phyloP scores from a whole-genome alignment of 176 grass and related monocot species.

The Carex scoparia region DNA sequence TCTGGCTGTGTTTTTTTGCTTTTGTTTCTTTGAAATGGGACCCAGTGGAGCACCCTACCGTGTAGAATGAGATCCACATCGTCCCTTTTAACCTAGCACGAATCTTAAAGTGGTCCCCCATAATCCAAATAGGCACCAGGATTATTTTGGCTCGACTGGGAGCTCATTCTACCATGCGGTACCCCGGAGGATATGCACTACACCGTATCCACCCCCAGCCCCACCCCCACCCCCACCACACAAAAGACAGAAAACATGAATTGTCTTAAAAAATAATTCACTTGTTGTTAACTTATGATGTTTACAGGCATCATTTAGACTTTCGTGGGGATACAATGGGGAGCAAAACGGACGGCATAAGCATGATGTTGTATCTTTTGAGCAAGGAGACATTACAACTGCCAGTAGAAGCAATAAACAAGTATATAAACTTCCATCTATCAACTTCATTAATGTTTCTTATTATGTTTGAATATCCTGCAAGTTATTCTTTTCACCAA shows the following conservation, averaged over 20 bases:
- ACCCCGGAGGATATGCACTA: too few species aligned
- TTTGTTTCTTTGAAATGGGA: neutral
- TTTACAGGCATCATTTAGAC: slow-evolving; percentile 37
- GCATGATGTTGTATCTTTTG: slow-evolving; percentile 99
- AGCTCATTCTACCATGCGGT: too few species aligned
- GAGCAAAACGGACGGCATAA: slow-evolving; percentile 92
- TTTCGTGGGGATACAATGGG: slow-evolving; percentile 96
- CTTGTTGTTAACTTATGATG: neutral
- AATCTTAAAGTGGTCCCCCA: too few species aligned
- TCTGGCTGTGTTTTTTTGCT: slow-evolving; percentile 21
- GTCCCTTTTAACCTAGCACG: too few species aligned
- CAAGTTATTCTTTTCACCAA: neutral
- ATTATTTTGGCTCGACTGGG: too few species aligned
- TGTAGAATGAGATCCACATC: too few species aligned
- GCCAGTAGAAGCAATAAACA: slow-evolving; percentile 94
- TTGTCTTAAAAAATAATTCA: neutral
- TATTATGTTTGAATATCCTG: neutral
- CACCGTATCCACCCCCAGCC: too few species aligned
- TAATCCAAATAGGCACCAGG: too few species aligned
- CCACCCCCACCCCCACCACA: too few species aligned
- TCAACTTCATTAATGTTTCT: neutral
- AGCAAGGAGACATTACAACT: slow-evolving; percentile 96
- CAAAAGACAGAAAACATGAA: neutral
- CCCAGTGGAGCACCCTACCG: too few species aligned
- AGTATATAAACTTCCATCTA: slow-evolving; percentile 35